phyloP scores from a whole-genome alignment of 257 asterid species.

The Jacaranda mimosifolia region DNA sequence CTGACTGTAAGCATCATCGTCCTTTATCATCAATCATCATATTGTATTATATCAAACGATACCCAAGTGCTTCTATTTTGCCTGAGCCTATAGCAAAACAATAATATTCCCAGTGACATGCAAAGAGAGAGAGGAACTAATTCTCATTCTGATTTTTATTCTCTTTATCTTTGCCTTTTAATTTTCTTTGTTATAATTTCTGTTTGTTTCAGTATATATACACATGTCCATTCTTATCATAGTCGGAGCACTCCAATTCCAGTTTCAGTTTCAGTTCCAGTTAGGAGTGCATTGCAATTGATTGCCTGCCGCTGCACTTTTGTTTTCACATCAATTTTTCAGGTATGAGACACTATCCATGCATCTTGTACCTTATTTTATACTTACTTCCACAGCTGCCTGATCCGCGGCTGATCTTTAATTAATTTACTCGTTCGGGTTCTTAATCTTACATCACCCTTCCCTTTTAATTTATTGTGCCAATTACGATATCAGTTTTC shows the following conservation, averaged over 20 bases:
- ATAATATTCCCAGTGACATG: too few species aligned
- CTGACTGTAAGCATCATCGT: background rate
- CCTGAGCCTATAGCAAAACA: background rate
- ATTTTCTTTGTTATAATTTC: background rate
- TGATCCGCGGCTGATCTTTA: too few species aligned
- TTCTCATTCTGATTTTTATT: constrained; percentile 19
- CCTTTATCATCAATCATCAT: background rate
- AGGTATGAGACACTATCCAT: background rate
- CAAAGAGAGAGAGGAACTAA: background rate
- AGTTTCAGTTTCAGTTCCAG: background rate
- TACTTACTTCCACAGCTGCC: too few species aligned
- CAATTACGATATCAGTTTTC: too few species aligned
- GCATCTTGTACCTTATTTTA: too few species aligned
- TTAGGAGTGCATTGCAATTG: background rate
- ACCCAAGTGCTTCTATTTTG: background rate
- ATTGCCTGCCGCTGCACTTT: background rate
- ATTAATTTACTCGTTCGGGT: too few species aligned
- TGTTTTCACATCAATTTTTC: background rate
- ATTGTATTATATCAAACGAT: background rate
- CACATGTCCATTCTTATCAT: background rate
- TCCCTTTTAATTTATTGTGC: too few species aligned
- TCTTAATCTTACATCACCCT: too few species aligned
- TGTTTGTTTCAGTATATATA: background rate
- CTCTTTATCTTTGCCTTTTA: background rate
- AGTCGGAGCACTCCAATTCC: too few species aligned